These are phyloP conservation scores for Ochetophila trinervis DNA, from an alignment of 306 rosid species.

Conservation along the genomic window DNA sequence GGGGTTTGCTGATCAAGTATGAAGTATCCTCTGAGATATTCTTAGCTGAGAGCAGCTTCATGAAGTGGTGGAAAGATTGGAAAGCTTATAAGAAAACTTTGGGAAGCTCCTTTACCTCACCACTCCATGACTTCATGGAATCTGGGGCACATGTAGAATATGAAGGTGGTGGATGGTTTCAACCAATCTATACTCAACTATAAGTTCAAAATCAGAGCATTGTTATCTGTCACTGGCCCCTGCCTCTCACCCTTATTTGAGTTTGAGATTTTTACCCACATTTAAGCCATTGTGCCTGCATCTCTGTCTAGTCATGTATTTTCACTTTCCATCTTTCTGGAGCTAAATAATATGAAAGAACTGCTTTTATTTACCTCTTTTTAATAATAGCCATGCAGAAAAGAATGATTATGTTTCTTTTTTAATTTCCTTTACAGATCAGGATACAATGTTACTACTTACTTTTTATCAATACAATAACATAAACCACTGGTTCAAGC, in stretches of 20 bases:
- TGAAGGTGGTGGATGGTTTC: background rate
- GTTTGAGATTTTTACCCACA: too few species aligned
- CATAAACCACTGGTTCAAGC: too few species aligned
- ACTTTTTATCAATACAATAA: too few species aligned
- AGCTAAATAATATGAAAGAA: background rate
- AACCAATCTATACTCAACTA: too few species aligned
- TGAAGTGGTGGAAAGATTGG: slow-evolving; percentile 66
- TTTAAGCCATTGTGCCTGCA: background rate
- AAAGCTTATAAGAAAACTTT: slow-evolving; percentile 22
- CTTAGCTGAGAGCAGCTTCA: slow-evolving; percentile 47
- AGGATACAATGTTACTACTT: too few species aligned
- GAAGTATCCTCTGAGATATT: slow-evolving; percentile 68
- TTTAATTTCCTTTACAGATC: too few species aligned
- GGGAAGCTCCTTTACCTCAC: slow-evolving; percentile 17
- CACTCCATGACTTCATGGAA: slow-evolving; percentile 37
- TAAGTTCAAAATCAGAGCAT: too few species aligned
- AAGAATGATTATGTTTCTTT: too few species aligned
- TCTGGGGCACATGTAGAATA: slow-evolving; percentile 17
- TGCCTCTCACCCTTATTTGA: too few species aligned
- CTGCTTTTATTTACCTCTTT: background rate
- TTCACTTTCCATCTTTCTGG: background rate
- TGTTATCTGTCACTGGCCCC: background rate
- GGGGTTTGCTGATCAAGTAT: slow-evolving; percentile 28
- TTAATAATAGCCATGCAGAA: background rate
- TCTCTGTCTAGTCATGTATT: background rate